Conservation (phyloP, 495 filamentous ascomycete species). For the Chaetomium fimeti region DNA sequence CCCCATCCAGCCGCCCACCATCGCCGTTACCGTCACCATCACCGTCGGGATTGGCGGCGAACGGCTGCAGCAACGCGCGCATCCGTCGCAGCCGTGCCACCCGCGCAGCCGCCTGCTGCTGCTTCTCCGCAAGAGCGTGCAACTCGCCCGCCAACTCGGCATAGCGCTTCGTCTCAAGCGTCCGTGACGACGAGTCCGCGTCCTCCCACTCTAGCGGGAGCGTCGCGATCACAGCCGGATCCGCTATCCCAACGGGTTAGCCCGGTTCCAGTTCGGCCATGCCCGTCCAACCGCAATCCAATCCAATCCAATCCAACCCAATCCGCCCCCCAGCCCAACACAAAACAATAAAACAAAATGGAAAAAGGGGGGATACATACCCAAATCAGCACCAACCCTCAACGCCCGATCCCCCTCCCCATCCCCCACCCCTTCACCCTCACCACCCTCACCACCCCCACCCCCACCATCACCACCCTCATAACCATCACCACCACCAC, state of each 20-base stretch:
- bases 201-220: conserved; percentile 46
- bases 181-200: conserved; percentile 20
- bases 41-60: conserved; percentile 30
- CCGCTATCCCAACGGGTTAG: conserved; percentile 32
- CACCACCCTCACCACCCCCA: neutral
- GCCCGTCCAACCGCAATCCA: no score
- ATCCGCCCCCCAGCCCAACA: no score
- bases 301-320: no score
- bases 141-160: conserved; percentile 54
- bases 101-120: conserved; percentile 53
- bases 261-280: no score
- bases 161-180: conserved; percentile 49
- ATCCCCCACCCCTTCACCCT: no score
- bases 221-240: conserved; percentile 41
- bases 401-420: conserved; percentile 27
- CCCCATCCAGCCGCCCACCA: conserved; percentile 35
- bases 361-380: conserved; percentile 30
- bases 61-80: conserved; percentile 58
- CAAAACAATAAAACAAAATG: no score
- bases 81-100: conserved; percentile 58
- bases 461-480: conserved; percentile 34
- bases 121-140: conserved; percentile 50
- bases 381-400: conserved; percentile 40
- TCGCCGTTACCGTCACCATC: neutral
- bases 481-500: conserved; percentile 27